Percentiles rank a stretch among this genome's conserved stretches.
Conservation (phyloP, 2,329 filamentous ascomycete species). For the Escovopsis weberi region DNA sequence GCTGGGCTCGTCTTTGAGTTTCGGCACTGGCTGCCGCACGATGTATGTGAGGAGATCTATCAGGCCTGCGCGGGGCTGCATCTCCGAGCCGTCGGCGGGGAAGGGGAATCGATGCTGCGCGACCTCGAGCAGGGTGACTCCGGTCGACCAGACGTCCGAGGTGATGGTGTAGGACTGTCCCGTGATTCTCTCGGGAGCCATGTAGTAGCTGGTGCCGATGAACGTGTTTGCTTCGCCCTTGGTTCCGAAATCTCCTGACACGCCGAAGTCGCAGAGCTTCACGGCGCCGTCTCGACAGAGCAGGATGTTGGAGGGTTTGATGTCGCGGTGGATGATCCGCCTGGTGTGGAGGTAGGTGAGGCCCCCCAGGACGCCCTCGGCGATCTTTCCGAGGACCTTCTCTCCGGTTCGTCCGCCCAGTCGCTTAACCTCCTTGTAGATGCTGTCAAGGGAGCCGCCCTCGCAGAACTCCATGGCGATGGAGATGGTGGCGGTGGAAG, state of each 20-base stretch:
- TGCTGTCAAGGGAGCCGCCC: conserved; percentile 86
- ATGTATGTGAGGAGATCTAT: conserved; percentile 97
- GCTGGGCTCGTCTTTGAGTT: conserved; percentile 85
- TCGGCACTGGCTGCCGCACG: conserved; percentile 86
- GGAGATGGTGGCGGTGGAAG: conserved; percentile 89
- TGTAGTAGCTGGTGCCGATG: conserved; percentile 97
- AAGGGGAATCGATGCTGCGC: conserved; percentile 97
- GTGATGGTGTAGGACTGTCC: conserved; percentile 98
- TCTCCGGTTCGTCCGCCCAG: conserved; percentile 89
- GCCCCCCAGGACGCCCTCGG: conserved; percentile 85
- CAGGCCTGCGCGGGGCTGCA: conserved; percentile 81
- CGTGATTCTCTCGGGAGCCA: conserved; percentile 96
- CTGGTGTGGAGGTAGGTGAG: conserved; percentile 89
- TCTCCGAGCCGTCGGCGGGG: conserved; percentile 88
- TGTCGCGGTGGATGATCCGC: conserved; percentile 97
- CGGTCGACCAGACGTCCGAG: conserved; percentile 94
- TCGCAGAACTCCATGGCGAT: conserved; percentile 99
- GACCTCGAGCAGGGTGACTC: conserved; percentile 96
- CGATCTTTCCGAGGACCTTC: conserved; percentile 92
- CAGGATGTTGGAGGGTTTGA: conserved; percentile 95
- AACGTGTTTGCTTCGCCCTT: conserved; percentile 98
- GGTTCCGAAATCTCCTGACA: conserved; percentile 93
- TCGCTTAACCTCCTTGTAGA: conserved; percentile 95
- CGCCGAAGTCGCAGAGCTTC: conserved; percentile 96
- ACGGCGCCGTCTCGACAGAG: conserved; percentile 85